Percentiles rank a stretch among this genome's conserved stretches.
Evolutionary conservation across 192 early-diverging fungal genomes (phyloP).

Genomic region (Backusella tarrabulga): DNA sequence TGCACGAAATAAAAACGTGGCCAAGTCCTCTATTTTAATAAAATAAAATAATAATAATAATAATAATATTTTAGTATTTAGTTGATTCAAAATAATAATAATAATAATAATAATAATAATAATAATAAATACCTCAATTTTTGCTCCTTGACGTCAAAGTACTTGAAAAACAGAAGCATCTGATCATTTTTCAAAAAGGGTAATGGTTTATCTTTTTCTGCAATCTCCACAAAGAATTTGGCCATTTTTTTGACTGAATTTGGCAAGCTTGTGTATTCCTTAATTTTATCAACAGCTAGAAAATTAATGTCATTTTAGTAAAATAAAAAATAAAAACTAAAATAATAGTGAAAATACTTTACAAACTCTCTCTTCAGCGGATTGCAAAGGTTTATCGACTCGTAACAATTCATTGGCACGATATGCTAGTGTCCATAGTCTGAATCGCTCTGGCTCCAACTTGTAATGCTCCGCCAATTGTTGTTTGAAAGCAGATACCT

Average conservation of each 20-base stretch:
- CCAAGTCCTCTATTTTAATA: not conserved
- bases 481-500: conserved; percentile 17
- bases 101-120: not conserved
- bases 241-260: conserved; percentile 12
- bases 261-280: conserved; percentile 10
- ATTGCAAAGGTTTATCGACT: conserved; percentile 66
- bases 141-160: conserved; percentile 67
- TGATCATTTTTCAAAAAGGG: conserved; percentile 12
- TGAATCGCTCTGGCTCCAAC: conserved; percentile 46
- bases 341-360: not conserved
- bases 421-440: conserved; percentile 83
- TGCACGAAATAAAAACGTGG: conserved; percentile 9
- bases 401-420: conserved; percentile 88
- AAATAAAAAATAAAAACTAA: not conserved
- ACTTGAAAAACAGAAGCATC: conserved; percentile 84
- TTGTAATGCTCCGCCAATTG: conserved; percentile 19
- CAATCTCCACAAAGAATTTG: conserved; percentile 26
- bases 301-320: not conserved
- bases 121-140: conserved; percentile 56
- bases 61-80: not conserved
- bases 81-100: not conserved
- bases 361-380: conserved; percentile 38
- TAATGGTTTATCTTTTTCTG: not conserved
- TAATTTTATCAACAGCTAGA: conserved; percentile 31
- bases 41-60: too few species aligned